Percentiles rank a stretch among this genome's conserved stretches.
Conservation (phyloP, 371 early-diverging fungal genomes). For the Cokeromyces recurvatus region DNA sequence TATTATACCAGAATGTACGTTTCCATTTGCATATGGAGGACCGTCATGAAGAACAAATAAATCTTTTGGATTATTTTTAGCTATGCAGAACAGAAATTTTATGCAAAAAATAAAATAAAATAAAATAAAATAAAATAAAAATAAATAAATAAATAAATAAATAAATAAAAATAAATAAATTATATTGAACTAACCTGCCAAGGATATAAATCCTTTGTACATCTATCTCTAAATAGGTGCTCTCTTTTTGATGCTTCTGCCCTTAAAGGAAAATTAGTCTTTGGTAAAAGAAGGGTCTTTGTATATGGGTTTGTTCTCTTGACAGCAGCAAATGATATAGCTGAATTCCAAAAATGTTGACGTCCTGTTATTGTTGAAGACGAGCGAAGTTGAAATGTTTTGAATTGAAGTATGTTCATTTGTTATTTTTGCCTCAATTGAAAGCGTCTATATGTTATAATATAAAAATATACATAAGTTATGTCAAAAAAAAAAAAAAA, state of each 20-base stretch:
- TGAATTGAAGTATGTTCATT: neutral
- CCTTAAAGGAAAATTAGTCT: constrained; percentile 69
- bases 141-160: neutral
- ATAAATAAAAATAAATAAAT: neutral
- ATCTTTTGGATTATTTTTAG: constrained; percentile 61
- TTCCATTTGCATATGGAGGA: constrained; percentile 96
- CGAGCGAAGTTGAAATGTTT: neutral
- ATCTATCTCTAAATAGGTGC: constrained; percentile 55
- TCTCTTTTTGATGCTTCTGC: constrained; percentile 66
- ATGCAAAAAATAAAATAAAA: neutral
- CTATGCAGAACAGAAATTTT: constrained; percentile 22
- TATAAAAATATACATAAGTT: no score
- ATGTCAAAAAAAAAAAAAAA: no score
- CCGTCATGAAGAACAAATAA: constrained; percentile 92
- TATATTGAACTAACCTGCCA: constrained; percentile 59
- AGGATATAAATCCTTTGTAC: constrained; percentile 64
- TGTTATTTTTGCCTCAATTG: no score
- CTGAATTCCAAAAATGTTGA: constrained; percentile 1
- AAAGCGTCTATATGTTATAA: no score
- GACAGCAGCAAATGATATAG: no score
- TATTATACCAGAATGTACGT: constrained; percentile 74
- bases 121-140: neutral
- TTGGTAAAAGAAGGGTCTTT: constrained; percentile 67
- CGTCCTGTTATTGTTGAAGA: neutral
- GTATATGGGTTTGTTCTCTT: constrained; percentile 50